phyloP scores from a whole-genome alignment of 1,284 basidiomycete species.

The Takashimella tepidaria region DNA sequence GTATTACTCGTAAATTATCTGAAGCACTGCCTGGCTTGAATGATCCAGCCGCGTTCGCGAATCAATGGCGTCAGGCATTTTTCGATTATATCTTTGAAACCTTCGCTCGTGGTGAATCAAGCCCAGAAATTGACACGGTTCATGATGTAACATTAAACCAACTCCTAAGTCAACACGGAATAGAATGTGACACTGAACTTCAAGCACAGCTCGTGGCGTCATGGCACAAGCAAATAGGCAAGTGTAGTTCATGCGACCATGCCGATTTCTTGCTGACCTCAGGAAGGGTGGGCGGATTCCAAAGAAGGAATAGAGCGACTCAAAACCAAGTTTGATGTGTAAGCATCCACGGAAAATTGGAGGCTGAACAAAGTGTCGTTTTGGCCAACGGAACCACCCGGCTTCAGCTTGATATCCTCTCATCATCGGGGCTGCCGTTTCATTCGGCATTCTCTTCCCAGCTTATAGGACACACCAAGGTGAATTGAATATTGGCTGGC shows the following conservation, averaged over 20 bases:
- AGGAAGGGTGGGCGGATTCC: conserved; percentile 18
- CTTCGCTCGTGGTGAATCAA: conserved; percentile 10
- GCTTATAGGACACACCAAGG: conserved; percentile 19
- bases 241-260: background rate
- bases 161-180: conserved; percentile 3
- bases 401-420: conserved; percentile 21
- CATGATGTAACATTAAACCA: conserved; percentile 9
- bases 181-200: background rate
- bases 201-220: conserved; percentile 6
- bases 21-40: background rate
- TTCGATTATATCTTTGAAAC: conserved; percentile 11
- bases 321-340: conserved; percentile 10
- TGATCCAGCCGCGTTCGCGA: conserved; percentile 1
- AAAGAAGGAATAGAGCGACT: conserved; percentile 11
- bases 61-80: conserved; percentile 12
- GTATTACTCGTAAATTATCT: background rate
- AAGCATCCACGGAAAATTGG: no score
- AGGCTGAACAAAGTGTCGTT: conserved; percentile 17
- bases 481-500: conserved; percentile 1
- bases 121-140: conserved; percentile 14
- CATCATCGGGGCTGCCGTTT: conserved; percentile 19
- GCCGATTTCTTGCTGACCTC: no score
- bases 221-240: conserved; percentile 16
- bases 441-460: conserved; percentile 22
- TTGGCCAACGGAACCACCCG: conserved; percentile 23